These are phyloP conservation scores for Wickerhamiella allomyrinae DNA, from an alignment of 805 yeast species.

Conservation along the genomic window DNA sequence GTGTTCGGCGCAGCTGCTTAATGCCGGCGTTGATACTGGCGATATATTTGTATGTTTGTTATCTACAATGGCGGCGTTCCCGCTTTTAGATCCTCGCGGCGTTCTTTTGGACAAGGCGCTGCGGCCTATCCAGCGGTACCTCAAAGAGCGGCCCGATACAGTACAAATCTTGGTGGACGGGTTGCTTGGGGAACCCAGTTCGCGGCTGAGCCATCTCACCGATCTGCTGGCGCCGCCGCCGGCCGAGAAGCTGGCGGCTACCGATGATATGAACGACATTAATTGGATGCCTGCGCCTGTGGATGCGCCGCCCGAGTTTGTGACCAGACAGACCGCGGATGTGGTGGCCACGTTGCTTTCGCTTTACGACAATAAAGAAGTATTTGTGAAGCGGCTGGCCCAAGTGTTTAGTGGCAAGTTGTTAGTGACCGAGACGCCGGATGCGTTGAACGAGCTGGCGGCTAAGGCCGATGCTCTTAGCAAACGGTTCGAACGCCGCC, in stretches of 20 bases:
- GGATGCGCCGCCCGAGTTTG: conserved; percentile 80
- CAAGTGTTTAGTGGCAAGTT: conserved; percentile 44
- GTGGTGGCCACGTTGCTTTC: conserved; percentile 58
- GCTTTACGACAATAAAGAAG: conserved; percentile 53
- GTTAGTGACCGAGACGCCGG: conserved; percentile 25
- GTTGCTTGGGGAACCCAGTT: conserved; percentile 34
- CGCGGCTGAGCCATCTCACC: conserved; percentile 38
- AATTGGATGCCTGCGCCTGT: conserved; percentile 78
- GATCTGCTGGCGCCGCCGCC: conserved; percentile 30
- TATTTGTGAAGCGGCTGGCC: conserved; percentile 52
- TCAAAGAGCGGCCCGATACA: conserved; percentile 63
- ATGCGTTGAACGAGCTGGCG: conserved; percentile 25
- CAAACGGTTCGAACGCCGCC: conserved; percentile 48
- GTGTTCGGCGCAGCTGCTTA: conserved; percentile 40
- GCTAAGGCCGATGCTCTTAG: conserved; percentile 41
- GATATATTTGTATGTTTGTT: conserved; percentile 58
- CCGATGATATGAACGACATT: conserved; percentile 34
- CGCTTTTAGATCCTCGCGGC: conserved; percentile 70
- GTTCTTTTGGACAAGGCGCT: conserved; percentile 67
- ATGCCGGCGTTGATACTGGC: conserved; percentile 68
- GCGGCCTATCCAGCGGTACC: conserved; percentile 56
- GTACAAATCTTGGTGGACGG: conserved; percentile 58
- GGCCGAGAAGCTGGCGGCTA: conserved; percentile 6
- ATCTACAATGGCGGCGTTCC: conserved; percentile 37
- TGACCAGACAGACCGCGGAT: conserved; percentile 42